Percentiles rank a stretch among this genome's conserved stretches.
Conservation (phyloP, 169 alveolate genomes). For the Plasmodium knowlesi region DNA sequence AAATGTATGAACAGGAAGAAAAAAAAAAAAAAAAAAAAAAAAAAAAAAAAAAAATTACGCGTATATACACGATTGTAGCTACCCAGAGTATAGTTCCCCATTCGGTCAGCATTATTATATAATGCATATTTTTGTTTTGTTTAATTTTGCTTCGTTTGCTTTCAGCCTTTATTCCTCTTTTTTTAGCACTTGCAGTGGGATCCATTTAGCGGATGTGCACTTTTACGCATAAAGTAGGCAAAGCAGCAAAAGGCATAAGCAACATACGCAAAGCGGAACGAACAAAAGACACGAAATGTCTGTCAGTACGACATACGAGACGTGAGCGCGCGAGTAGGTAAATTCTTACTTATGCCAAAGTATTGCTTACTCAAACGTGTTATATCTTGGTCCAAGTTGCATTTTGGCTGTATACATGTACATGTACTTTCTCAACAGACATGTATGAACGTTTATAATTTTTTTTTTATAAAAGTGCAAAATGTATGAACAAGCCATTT, state of each 20-base stretch:
- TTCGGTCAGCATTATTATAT: neutral
- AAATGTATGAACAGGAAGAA: slow-evolving; percentile 26
- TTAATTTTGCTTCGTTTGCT: neutral
- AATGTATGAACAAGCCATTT: slow-evolving; percentile 11
- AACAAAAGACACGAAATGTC: neutral
- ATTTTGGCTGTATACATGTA: neutral
- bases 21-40: slow-evolving; percentile 6
- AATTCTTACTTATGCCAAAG: slow-evolving; percentile 18
- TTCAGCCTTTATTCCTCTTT: neutral
- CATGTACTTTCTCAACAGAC: neutral
- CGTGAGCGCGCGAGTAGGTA: slow-evolving; percentile 10
- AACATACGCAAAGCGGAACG: neutral
- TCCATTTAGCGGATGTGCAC: slow-evolving; percentile 33
- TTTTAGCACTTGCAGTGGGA: neutral
- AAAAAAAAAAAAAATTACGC: neutral
- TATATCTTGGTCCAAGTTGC: neutral
- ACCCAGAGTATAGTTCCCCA: neutral
- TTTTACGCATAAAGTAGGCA: slow-evolving; percentile 23
- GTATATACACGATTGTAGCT: slow-evolving; percentile 9
- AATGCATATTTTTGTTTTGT: neutral
- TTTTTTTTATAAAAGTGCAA: neutral
- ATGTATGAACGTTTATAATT: slow-evolving; percentile 7
- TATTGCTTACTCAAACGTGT: neutral
- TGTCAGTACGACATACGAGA: slow-evolving; percentile 38
- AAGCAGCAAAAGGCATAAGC: neutral